Base-by-base conservation (phyloP, 1,284 basidiomycete genomes). In the Trametes sp. region DNA sequence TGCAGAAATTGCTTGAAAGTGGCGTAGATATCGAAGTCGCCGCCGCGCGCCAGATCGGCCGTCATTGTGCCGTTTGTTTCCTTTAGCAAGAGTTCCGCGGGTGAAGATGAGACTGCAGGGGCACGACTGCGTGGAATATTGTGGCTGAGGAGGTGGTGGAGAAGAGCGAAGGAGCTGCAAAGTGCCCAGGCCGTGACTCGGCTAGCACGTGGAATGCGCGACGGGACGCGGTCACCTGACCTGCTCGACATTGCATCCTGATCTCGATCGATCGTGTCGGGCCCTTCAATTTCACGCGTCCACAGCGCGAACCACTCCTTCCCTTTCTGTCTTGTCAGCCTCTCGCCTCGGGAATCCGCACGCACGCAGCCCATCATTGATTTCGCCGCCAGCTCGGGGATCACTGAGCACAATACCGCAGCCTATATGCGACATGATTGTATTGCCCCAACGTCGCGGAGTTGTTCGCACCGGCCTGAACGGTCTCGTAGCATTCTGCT, bases 1-100 rank as follows among this genome's bases (percentile, higher is more conserved):
- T 78, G 72, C 46, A 92, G 80, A 62, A 86, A 82, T 64, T 78
- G 76, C 63, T 81, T 78, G 66, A 87, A 93, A 19, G 85, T 80
- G 5, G 78, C 72, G 70, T 82, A 83, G 57, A 90, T 82, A 72
- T 90, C 84, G 66, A 87, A 87, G 33, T 65, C 66, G 41, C 48
- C 53, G 54, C 50, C 59, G 33, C 41, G 56, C 4, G 58, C 59
- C 10, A 59, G 46, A 48, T 56, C 64, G 14, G 68, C 53, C 62
- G 65, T 69, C 31, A 16, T 55, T 21, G 10, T 9, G 31, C 9
- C 3, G 23, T 41, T 8, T 38, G 7, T 16, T 2, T 41, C 7
- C 38, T 4, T 6, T 6, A 14, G 16, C 14, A 41, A 19, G 2
- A 19, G 14, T 41, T 41, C n/a, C 16, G 38, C 7, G 38, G 24